Percentiles rank a stretch among this genome's conserved stretches.
phyloP scores from a whole-genome alignment of 805 yeast species.

The Sungouiozyma ichnusensis region DNA sequence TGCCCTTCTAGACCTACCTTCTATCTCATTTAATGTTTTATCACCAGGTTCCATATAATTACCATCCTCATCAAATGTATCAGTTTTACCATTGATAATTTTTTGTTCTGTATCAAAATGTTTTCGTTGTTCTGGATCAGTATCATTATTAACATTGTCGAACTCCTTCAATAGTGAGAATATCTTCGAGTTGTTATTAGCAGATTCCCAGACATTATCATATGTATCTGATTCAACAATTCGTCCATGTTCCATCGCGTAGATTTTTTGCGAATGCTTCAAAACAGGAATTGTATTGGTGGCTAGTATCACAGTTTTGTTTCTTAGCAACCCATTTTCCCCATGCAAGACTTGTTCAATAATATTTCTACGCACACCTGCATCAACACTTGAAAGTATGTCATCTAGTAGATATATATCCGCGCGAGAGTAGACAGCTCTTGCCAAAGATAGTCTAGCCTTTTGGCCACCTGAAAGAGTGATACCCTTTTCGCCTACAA shows the following conservation, averaged over 20 bases:
- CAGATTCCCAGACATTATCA: constrained; percentile 27
- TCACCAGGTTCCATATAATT: constrained; percentile 10
- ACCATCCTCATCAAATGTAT: constrained; percentile 4
- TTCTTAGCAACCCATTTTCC: constrained; percentile 35
- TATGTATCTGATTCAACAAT: constrained; percentile 53
- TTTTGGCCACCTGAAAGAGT: constrained; percentile 55
- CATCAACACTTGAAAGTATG: constrained; percentile 61
- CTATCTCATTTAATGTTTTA: constrained; percentile 5
- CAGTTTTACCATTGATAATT: not conserved
- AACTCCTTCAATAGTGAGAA: constrained; percentile 22
- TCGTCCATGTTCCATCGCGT: constrained; percentile 42
- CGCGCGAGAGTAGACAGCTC: constrained; percentile 55
- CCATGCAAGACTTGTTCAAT: constrained; percentile 38
- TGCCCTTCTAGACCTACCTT: constrained; percentile 39
- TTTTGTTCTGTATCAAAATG: not conserved
- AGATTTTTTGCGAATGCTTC: constrained; percentile 48
- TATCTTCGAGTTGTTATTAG: constrained; percentile 22
- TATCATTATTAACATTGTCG: constrained; percentile 18
- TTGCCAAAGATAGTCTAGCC: constrained; percentile 53
- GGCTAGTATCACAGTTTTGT: constrained; percentile 45
- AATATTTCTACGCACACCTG: constrained; percentile 52
- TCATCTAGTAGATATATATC: constrained; percentile 57
- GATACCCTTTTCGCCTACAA: constrained; percentile 53
- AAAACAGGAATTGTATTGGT: constrained; percentile 50
- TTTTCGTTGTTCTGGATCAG: constrained; percentile 4